These are phyloP conservation scores for Ophiosphaerella narmari DNA, from an alignment of 2,329 filamentous ascomycete species.

Conservation along the genomic window DNA sequence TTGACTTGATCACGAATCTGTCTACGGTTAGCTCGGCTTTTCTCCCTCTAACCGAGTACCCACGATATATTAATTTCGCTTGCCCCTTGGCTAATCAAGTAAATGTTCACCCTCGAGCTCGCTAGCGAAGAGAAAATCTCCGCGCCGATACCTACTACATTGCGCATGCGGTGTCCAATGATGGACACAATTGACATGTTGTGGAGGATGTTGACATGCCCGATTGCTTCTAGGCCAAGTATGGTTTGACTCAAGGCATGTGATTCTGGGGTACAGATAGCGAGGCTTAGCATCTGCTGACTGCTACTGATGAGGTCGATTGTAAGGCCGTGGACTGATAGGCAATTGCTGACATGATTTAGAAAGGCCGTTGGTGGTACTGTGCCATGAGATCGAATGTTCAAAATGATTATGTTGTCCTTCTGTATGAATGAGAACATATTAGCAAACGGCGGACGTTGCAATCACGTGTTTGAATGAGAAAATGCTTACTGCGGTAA, in stretches of 20 bases:
- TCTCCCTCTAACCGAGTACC: not conserved
- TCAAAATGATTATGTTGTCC: slow-evolving; percentile 89
- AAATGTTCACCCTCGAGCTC: slow-evolving; percentile 85
- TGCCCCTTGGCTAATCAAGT: slow-evolving; percentile 98
- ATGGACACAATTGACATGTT: slow-evolving; percentile 92
- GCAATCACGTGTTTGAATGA: not conserved
- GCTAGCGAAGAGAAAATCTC: slow-evolving; percentile 88
- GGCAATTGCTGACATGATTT: slow-evolving; percentile 82
- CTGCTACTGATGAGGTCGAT: slow-evolving; percentile 92
- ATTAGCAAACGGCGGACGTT: no score
- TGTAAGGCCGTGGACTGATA: slow-evolving; percentile 79
- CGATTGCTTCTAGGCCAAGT: slow-evolving; percentile 73
- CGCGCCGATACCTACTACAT: slow-evolving; percentile 85
- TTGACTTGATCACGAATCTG: slow-evolving; percentile 8
- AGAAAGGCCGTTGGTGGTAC: slow-evolving; percentile 93
- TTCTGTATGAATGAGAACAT: slow-evolving; percentile 53
- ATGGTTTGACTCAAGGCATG: slow-evolving; percentile 48
- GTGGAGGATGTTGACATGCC: slow-evolving; percentile 81
- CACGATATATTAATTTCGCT: slow-evolving; percentile 93
- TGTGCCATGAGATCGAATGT: slow-evolving; percentile 92
- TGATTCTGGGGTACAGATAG: slow-evolving; percentile 70
- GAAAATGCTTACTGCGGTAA: slow-evolving; percentile 65
- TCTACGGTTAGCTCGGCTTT: not conserved
- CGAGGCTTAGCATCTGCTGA: slow-evolving; percentile 86
- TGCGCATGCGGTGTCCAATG: slow-evolving; percentile 92